A percentile compares a stretch with the other conserved stretches of the same genome.
These are phyloP conservation scores for Rhizopus delemar DNA, from an alignment of 371 early-diverging fungal species.

Conservation along the genomic window DNA sequence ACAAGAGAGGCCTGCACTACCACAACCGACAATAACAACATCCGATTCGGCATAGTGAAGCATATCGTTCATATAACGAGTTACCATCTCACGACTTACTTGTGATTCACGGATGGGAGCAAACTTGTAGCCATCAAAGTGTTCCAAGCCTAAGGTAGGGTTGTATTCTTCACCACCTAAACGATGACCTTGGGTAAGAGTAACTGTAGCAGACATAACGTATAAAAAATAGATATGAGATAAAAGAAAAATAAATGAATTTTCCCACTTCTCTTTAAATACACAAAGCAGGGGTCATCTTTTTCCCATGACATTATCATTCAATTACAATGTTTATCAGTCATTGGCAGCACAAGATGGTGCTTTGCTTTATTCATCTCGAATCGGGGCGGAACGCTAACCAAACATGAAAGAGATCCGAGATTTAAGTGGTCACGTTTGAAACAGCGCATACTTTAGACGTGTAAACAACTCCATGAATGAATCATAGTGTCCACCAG, in stretches of 20 bases:
- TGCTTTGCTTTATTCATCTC: not conserved
- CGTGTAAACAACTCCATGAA: no score
- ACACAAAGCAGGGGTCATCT: not conserved
- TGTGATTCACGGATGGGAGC: conserved; percentile 66
- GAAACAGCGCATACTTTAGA: no score
- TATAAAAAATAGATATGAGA: conserved; percentile 22
- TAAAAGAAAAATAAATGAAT: not conserved
- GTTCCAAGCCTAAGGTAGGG: conserved; percentile 25
- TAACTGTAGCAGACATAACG: conserved; percentile 15
- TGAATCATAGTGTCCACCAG: no score
- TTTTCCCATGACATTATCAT: no score
- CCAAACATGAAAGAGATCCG: not conserved
- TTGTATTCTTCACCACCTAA: conserved; percentile 32
- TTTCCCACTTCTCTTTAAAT: not conserved
- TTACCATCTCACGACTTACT: conserved; percentile 74
- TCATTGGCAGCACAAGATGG: no score
- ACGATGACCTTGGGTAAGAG: conserved; percentile 34
- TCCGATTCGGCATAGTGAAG: conserved; percentile 68
- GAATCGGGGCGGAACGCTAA: conserved; percentile 1
- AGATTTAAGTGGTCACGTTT: no score
- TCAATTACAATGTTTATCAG: no score
- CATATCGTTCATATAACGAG: conserved; percentile 70
- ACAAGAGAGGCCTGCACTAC: conserved; percentile 63
- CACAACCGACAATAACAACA: conserved; percentile 77
- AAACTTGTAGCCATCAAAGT: conserved; percentile 50